A percentile compares a stretch with the other conserved stretches of the same genome.
Evolutionary conservation across 805 yeast species (phyloP).

Genomic region (Groenewaldozyma tartarivorans): DNA sequence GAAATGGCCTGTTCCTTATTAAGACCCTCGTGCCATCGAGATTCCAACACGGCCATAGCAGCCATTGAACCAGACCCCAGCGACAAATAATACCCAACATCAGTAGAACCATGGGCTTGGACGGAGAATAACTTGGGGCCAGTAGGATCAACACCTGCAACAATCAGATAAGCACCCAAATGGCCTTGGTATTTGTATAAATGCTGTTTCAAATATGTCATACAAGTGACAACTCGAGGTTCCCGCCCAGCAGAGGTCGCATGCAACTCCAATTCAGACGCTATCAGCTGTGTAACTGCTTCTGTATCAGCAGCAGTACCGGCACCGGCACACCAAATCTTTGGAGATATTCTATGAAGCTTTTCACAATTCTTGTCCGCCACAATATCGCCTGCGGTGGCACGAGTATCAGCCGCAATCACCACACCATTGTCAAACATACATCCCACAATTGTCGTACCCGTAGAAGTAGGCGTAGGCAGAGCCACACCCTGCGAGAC

Average conservation of each 20-base stretch:
- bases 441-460: conserved; percentile 98
- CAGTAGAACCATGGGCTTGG: conserved; percentile 98
- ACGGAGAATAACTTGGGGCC: conserved; percentile 89
- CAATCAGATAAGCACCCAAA: conserved; percentile 92
- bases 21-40: conserved; percentile 72
- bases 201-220: conserved; percentile 91
- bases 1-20: conserved; percentile 84
- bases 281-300: conserved; percentile 89
- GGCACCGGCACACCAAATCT: conserved; percentile 99
- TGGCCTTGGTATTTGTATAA: conserved; percentile 95
- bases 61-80: conserved; percentile 96
- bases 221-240: conserved; percentile 89
- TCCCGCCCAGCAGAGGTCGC: conserved; percentile 71
- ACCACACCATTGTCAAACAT: conserved; percentile 90
- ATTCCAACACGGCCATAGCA: conserved; percentile 95
- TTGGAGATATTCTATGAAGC: conserved; percentile 79
- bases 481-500: conserved; percentile 61
- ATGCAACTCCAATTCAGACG: conserved; percentile 86
- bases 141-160: conserved; percentile 96
- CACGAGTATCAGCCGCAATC: conserved; percentile 98
- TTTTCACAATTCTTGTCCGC: conserved; percentile 98
- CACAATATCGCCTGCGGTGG: conserved; percentile 91
- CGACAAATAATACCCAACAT: conserved; percentile 85
- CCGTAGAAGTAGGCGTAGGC: conserved; percentile 93
- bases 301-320: conserved; percentile 99